phyloP scores from a whole-genome alignment of 2,329 filamentous ascomycete genomes.

The Teratosphaeria pseudoeucalypti region DNA sequence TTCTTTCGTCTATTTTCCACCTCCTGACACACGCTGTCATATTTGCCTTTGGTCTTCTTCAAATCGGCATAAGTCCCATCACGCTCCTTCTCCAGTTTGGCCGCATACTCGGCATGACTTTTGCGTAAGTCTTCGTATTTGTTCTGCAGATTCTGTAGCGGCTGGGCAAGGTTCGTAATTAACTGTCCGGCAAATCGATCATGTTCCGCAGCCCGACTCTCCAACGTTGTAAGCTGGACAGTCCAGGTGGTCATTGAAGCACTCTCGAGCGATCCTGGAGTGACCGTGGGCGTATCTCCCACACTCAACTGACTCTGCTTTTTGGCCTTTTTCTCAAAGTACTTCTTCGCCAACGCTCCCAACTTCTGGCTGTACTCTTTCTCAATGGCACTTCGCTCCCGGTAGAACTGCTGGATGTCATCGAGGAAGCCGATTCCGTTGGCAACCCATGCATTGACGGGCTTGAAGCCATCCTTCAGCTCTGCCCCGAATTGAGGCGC shows the following conservation, averaged over 20 bases:
- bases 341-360: conserved; percentile 80
- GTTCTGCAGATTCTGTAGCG: conserved; percentile 61
- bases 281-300: conserved; percentile 84
- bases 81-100: conserved; percentile 79
- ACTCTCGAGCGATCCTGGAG: conserved; percentile 89
- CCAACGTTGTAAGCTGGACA: conserved; percentile 81
- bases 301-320: conserved; percentile 83
- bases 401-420: conserved; percentile 94
- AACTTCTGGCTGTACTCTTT: conserved; percentile 94
- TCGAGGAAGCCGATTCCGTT: conserved; percentile 91
- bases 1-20: conserved; percentile 93
- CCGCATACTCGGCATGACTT: conserved; percentile 77
- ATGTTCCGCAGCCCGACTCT: conserved; percentile 78
- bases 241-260: conserved; percentile 96
- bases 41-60: conserved; percentile 84
- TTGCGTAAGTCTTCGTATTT: conserved; percentile 90
- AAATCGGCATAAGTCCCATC: conserved; percentile 75
- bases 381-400: conserved; percentile 85
- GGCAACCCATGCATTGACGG: conserved; percentile 80
- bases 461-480: conserved; percentile 97
- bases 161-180: conserved; percentile 71
- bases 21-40: conserved; percentile 86
- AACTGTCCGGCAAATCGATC: conserved; percentile 74
- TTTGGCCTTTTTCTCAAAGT: conserved; percentile 91
- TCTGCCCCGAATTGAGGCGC: conserved; percentile 84